Percentiles rank a stretch among this genome's conserved stretches.
Evolutionary conservation across 2,329 filamentous ascomycete species (phyloP).

Genomic region (Pseudodiploospora longispora): DNA sequence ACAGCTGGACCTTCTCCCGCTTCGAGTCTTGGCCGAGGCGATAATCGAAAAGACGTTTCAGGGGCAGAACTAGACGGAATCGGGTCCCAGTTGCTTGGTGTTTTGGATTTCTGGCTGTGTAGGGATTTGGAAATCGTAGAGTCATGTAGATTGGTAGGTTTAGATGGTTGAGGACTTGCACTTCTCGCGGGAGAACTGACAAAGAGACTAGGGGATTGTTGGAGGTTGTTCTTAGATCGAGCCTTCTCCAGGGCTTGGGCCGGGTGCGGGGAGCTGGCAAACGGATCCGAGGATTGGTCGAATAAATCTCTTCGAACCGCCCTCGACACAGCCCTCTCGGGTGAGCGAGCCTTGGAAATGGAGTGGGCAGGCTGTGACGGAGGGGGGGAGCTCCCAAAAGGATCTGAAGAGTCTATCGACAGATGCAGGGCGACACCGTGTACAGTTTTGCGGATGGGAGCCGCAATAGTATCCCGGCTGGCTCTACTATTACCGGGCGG

Average conservation of each 20-base stretch:
- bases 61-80: constrained; percentile 45
- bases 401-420: constrained; percentile 1
- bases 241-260: not conserved
- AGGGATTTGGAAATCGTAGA: not conserved
- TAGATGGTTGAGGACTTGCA: constrained; percentile 1
- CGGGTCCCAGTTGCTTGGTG: constrained; percentile 28
- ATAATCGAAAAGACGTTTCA: constrained; percentile 20
- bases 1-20: constrained; percentile 13
- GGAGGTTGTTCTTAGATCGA: not conserved
- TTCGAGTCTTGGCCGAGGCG: constrained; percentile 9
- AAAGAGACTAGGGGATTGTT: constrained; percentile 10
- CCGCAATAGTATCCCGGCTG: too few relatives aligned
- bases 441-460: not conserved
- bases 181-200: constrained; percentile 11
- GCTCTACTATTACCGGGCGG: too few relatives aligned
- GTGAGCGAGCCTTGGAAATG: not conserved
- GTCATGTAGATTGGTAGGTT: too few relatives aligned
- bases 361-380: not conserved
- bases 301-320: not conserved
- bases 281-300: constrained; percentile 22
- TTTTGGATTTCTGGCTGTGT: not conserved
- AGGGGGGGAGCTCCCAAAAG: constrained; percentile 2
- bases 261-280: constrained; percentile 24
- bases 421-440: not conserved
- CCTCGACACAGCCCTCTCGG: too few relatives aligned